Base-by-base conservation (phyloP, 805 yeast species). In the Cyberlindnera suaveolens region DNA sequence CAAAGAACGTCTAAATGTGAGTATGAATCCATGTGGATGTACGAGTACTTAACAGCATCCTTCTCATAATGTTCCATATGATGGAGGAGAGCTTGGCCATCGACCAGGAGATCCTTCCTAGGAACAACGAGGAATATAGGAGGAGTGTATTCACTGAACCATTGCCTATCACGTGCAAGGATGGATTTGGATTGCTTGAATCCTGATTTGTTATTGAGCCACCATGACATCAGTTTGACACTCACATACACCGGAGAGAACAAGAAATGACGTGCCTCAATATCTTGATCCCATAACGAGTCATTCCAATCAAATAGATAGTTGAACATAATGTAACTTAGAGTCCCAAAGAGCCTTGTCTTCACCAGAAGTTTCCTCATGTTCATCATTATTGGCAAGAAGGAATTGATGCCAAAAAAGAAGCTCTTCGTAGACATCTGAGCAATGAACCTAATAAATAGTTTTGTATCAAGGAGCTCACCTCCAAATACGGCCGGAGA, bases 401-500 rank as follows among this genome's bases (percentile, higher is more conserved):
- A 91, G 2, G 95, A 75, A 49, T 80, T 79, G 32, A 74, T 68
- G 0, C 99, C 99, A 63, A 89, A 86, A 32, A 83, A 67, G 36
- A 70, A 53, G 20, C 75, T 70, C 53, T 63, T 49, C 16, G 69
- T 63, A 0, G 79, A 72, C 43, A 80, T 64, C 36, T 55, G 56
- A n/a, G 80, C 74, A 63, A 85, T 78, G 49, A 82, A 77, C 50
- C 68, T 71, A 20, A 85, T 78, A 58, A 85, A 85, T 3, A 63
- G 34, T 40, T 82, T 75, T 20, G 75, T 76, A 51, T 84, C 76
- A 26, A 91, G 67, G 36, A 89, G 63, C 1, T 78, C 69, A 0
- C 98, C 98, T 0, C 95, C 95, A 58, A 78, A 93, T 3, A 89
- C 81, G 0, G 98, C 98, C 0, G 99, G 98, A 0, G 97, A 85